phyloP scores from a whole-genome alignment of 2,329 filamentous ascomycete genomes.

The Aspergillus tubingensis region DNA sequence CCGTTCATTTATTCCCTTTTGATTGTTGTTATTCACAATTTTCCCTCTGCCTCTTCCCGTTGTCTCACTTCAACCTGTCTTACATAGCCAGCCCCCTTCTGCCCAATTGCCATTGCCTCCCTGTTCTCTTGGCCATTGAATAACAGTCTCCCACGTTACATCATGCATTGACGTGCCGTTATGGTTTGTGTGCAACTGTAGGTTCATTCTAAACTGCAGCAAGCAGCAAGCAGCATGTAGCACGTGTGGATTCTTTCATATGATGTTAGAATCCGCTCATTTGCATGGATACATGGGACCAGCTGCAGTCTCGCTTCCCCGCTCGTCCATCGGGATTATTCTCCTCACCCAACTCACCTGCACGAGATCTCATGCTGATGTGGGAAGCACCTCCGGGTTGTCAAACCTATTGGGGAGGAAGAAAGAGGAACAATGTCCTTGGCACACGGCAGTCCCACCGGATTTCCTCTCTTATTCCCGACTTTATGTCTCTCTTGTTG shows the following conservation, averaged over 20 bases:
- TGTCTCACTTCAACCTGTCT: not conserved
- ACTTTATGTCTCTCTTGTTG: not conserved
- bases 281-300: not conserved
- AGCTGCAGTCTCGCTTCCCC: not conserved
- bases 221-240: too few species aligned
- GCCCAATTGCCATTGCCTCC: not conserved
- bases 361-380: not conserved
- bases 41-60: not conserved
- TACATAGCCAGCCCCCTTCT: not conserved
- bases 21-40: not conserved
- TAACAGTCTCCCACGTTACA: not conserved
- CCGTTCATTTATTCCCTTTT: not conserved
- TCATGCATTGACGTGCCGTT: not conserved
- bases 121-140: not conserved
- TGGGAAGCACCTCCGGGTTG: not conserved
- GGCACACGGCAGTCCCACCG: not conserved
- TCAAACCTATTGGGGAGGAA: not conserved
- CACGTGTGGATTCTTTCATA: not conserved
- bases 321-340: not conserved
- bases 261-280: not conserved
- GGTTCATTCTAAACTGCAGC: too few species aligned
- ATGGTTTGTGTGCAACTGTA: too few species aligned
- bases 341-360: not conserved
- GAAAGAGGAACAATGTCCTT: not conserved
- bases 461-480: not conserved